Percentiles rank a stretch among this genome's conserved stretches.
Evolutionary conservation across 257 asterid species (phyloP).

Genomic region (Nicotiana tomentosiformis): DNA sequence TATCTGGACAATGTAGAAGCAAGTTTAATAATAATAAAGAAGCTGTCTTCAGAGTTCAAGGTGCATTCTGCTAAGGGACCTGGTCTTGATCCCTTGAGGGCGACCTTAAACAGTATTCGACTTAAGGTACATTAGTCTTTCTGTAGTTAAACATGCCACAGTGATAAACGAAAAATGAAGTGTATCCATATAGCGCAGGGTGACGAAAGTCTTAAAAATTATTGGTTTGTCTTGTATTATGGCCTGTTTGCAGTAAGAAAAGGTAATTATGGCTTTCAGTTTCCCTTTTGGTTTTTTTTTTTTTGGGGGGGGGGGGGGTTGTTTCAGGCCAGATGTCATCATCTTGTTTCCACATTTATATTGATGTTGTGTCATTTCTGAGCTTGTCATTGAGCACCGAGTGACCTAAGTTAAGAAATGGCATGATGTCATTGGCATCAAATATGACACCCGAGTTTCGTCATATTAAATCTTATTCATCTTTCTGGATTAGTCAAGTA

Average conservation of each 20-base stretch:
- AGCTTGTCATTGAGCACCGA: background rate
- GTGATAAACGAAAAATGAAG: background rate
- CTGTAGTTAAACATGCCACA: background rate
- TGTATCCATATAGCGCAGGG: background rate
- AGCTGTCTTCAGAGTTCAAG: slow-evolving; percentile 50
- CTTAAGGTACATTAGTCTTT: slow-evolving; percentile 37
- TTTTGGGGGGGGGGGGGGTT: background rate
- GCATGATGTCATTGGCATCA: background rate
- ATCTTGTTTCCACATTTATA: background rate
- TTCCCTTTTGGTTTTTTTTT: background rate
- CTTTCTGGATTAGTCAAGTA: background rate
- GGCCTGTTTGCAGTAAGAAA: background rate
- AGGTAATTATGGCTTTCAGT: background rate
- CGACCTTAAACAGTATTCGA: slow-evolving; percentile 52
- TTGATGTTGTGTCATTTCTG: background rate
- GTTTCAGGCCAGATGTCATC: background rate
- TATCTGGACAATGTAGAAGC: slow-evolving; percentile 57
- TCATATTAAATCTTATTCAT: background rate
- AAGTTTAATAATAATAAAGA: slow-evolving; percentile 51
- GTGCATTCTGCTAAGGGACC: slow-evolving; percentile 44
- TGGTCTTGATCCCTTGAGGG: slow-evolving; percentile 41
- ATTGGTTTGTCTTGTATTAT: background rate
- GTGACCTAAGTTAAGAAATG: background rate
- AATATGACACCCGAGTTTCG: background rate
- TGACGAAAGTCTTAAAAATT: background rate